Evolutionary conservation across 2,329 filamentous ascomycete genomes (phyloP).

Genomic region (Penicillium fuscoglaucum): DNA sequence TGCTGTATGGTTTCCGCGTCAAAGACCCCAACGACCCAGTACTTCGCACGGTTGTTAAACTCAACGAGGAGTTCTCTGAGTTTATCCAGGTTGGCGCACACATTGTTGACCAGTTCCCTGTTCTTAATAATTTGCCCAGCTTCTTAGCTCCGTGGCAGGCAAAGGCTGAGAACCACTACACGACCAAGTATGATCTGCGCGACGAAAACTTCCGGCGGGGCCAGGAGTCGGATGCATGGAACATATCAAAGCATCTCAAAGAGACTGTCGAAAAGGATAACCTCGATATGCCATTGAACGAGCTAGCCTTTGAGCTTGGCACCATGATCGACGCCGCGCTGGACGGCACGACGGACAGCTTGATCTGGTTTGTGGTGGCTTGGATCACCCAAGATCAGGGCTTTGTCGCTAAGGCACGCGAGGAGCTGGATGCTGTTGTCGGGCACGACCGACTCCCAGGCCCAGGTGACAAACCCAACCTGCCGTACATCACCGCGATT

Average conservation of each 20-base stretch:
- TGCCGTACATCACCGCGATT: slow-evolving; percentile 32
- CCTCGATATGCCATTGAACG: neutral
- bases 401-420: slow-evolving; percentile 13
- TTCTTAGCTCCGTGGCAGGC: slow-evolving; percentile 49
- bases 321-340: neutral
- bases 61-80: neutral
- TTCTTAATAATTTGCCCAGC: slow-evolving; percentile 47
- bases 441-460: slow-evolving; percentile 32
- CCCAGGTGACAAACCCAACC: slow-evolving; percentile 23
- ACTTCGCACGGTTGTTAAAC: neutral
- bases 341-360: neutral
- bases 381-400: neutral
- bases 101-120: slow-evolving; percentile 48
- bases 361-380: neutral
- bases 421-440: slow-evolving; percentile 23
- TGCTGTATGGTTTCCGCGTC: neutral
- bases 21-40: neutral
- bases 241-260: neutral
- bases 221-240: neutral
- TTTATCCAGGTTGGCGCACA: neutral
- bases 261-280: neutral
- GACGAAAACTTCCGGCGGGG: neutral
- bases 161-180: slow-evolving; percentile 18
- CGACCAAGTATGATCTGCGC: neutral
- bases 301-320: neutral